phyloP scores from a whole-genome alignment of 441 rosid genomes.

The Croton setiger region DNA sequence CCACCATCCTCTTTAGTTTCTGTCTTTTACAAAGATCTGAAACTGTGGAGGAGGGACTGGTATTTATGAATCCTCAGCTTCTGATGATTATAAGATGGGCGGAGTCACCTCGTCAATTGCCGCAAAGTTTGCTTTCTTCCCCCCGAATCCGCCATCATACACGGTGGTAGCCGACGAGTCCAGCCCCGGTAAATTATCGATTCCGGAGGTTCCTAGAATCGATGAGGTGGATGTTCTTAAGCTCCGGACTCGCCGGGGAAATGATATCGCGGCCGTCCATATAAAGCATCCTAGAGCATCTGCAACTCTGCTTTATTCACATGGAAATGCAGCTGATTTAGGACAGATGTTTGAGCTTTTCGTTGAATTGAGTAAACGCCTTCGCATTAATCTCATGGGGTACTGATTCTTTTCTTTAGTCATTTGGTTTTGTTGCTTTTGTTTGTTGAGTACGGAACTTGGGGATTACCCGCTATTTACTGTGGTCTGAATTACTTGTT shows the following conservation, averaged over 20 bases:
- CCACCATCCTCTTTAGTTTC: slow-evolving; percentile 3
- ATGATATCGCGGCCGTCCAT: slow-evolving; percentile 75
- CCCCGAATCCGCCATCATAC: slow-evolving; percentile 93
- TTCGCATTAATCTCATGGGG: slow-evolving; percentile 92
- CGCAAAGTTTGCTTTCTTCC: slow-evolving; percentile 93
- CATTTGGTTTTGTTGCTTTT: neutral
- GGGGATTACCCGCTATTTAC: neutral
- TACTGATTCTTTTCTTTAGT: slow-evolving; percentile 15
- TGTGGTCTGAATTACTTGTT: neutral
- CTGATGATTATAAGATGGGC: slow-evolving; percentile 60
- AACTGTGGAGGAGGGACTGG: slow-evolving; percentile 4
- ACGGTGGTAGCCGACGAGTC: slow-evolving; percentile 46
- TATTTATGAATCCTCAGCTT: slow-evolving; percentile 40
- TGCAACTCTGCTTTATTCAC: slow-evolving; percentile 75
- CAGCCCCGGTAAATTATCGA: slow-evolving; percentile 39
- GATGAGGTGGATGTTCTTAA: slow-evolving; percentile 61
- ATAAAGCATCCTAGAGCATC: slow-evolving; percentile 66
- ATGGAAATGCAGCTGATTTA: slow-evolving; percentile 97
- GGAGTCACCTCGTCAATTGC: slow-evolving; percentile 86
- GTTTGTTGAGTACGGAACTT: neutral
- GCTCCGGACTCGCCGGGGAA: slow-evolving; percentile 73
- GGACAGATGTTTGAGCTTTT: slow-evolving; percentile 89
- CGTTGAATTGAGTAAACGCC: slow-evolving; percentile 72
- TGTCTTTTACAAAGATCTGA: slow-evolving; percentile 23
- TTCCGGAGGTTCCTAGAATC: slow-evolving; percentile 60